Base-by-base conservation (phyloP, 768 basidiomycete species). In the Tylopilus rubrobrunneus region DNA sequence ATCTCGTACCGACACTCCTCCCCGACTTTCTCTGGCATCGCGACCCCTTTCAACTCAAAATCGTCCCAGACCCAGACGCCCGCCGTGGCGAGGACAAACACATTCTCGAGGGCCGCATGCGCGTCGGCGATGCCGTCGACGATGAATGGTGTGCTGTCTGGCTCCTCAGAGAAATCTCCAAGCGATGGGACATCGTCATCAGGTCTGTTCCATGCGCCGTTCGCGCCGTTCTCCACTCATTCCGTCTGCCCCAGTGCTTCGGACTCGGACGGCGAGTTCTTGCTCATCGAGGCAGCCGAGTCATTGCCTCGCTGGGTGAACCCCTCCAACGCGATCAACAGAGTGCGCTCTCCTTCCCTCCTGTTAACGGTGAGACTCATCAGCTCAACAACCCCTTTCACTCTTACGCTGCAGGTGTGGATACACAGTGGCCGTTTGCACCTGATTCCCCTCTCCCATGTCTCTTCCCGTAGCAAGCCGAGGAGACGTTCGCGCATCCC, bases 91-190 rank as follows among this genome's bases (percentile, higher is more conserved):
- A 61, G 42, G 62, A 69, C 14, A 75, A 69, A n/a, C 85, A 80
- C 73, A 73, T 84, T 40, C 71, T 98, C 1, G 85, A 92, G 64
- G 93, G 95, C 9, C 74, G 77, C 43, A 90, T 95, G 86, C 77
- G 94, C 43, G 89, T 98, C 23, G 96, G 97, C 3, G 97, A 99
- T 71, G 89, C 85, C 49, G 81, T 98, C n/a, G 95, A 99, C 69
- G 97, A 99, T 63, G 97, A 99, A 71, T 99, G 97, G 97, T 87
- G 86, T 67, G 78, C 82, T 14, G 93, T 98, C 17, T 98, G 92
- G 91, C 74, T 98, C 45, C 73, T 98, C 53, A 80, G 77, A 61
- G 81, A 91, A 69, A 76, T 96, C 53, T 87, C 85, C 56, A 72
- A 76, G 39, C 83, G 82, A 56, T 95, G 88, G 87, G 87, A 93